Base-by-base conservation (phyloP, 169 alveolate species). In the Eimeria falciformis region DNA sequence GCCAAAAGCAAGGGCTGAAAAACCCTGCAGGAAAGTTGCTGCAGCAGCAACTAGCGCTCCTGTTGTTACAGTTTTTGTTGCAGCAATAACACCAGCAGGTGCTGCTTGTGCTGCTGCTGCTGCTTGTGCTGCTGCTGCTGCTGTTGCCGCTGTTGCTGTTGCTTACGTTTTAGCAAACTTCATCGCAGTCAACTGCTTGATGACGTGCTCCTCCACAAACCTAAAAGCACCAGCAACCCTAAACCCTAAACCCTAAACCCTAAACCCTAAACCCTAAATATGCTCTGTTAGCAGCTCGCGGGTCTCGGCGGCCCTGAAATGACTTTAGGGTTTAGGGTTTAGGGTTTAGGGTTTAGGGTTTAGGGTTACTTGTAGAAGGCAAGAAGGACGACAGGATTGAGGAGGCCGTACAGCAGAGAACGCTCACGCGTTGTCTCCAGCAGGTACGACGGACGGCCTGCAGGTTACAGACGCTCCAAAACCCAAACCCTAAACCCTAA, bases 321-420 rank as follows among this genome's bases (percentile, higher is more conserved):
- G 73, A n/a, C n/a, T 9, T 23, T 1, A 50, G 58, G 58, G 58
- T 50, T 50, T 50, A 50, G 58, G 58, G 58, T 50, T 50, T 50
- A 50, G 58, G 58, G 58, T 50, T 50, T 50, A 62, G 73, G 73
- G 73, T 68, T 68, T 68, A 29, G 47, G 81, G 43, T 68, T 68
- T 23, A 68, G n/a, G 47, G 53, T 68, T 68, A 17, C 18, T 14
- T 6, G 50, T 14, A 1, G 81, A 25, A 12, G 12, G 43, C n/a
- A 68, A 25, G 81, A 14, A 6, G 40, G 18, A 68, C 25, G 29
- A 25, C 81, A 17, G 81, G 40, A 29, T 17, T 25, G 29, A 14
- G 25, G 40, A 14, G 81, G 81, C 29, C n/a, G 7, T 25, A 68
- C n/a, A 68, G 46, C 18, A 17, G 40, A 12, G 11, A 14, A 11